Evolutionary conservation across 768 basidiomycete species (phyloP), one percentile per base, ranked within the genome.

Genomic region (Cystobasidium ongulense): DNA sequence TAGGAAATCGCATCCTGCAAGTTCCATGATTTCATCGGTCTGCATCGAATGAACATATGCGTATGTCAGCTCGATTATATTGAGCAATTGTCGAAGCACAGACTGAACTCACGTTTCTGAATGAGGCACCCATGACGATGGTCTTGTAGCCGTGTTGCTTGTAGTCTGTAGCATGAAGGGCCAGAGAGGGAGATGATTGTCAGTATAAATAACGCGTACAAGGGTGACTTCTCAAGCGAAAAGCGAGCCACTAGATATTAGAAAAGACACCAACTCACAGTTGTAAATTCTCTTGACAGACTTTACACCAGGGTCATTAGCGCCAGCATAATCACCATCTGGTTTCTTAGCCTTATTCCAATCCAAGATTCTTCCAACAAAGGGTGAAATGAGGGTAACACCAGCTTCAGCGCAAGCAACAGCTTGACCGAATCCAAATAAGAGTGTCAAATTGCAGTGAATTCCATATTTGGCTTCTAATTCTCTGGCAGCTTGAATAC

Each of bases 61-160:
- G n/a, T 11, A 11, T 15, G 11, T 50, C n/a, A 21, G n/a, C n/a
- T 7, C 15, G 46, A 3, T 41, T 41, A 18, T 18, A 41, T 41
- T 8, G 8, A 41, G 8, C 39, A 41, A 18, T 8, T 41, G 18
- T 23, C 13, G n/a, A 25, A 33, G n/a, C 54, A 27, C 29, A 62
- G 35, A 29, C 21, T 21, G 1, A 27, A 84, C 89, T 73, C 78
- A 93, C 89, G 85, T 97, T 98, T 81, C 96, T 90, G 93, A 99
- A 97, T 36, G 92, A 95, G 74, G 96, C 96, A 81, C 95, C 96
- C 96, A 98, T 97, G 82, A 98, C 95, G 73, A 99, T 97, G 78
- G 96, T 99, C 80, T 93, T 91, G 87, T 99, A 98, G 74, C 87
- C 86, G 84, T 98, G 87, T 81, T 96, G 93, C 86, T 97, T 98